Base-by-base conservation (phyloP, 2,329 filamentous ascomycete species). In the Penicillium corylophilum region DNA sequence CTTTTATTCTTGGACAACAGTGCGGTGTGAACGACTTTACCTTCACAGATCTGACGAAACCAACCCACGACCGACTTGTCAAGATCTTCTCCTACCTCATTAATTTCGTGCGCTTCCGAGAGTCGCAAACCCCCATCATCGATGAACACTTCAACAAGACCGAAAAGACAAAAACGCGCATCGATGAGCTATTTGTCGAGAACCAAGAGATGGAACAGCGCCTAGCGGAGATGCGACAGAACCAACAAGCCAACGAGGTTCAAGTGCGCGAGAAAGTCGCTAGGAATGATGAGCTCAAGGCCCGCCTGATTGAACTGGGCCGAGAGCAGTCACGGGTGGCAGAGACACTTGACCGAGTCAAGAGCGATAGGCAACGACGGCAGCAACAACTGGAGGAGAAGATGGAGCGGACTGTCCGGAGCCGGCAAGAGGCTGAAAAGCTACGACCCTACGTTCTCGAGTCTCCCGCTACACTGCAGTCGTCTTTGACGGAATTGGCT, bases 81-180 rank as follows among this genome's bases (percentile, higher is more conserved):
- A 95, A 94, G 76, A 95, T 97, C 66, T 94, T 99, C 71, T 95
- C 90, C 59, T 96, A 96, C 73, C 83, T 97, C 58, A 99, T 99
- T 78, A 99, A 99, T 75, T 99, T 99, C 73, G 92, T 97, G 61
- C 86, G 94, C 47, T 99, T 97, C 75, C 88, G 94, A 63, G 92
- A 96, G 75, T 91, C 88, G 56, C 93, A 97, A 72, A 95, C 91
- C 1, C 78, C 79, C 35, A 85, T 94, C 26, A 96, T 97, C 58
- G 92, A 96, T 69, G 85, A 95, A 70, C 89, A 97, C 74, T 94
- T 94, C 77, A 94, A 96, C 77, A 92, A 90, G 64, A 84, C 89
- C 12, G 90, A 96, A 73, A 84, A 83, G 53, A 92, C 89, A 1
- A 96, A 96, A 74, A 79, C 86, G 46, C 85, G 88, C 55, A 96